Evolutionary conservation across 2,329 filamentous ascomycete genomes (phyloP), one percentile per base, ranked within the genome.

Genomic region (Aspergillus tubingensis): DNA sequence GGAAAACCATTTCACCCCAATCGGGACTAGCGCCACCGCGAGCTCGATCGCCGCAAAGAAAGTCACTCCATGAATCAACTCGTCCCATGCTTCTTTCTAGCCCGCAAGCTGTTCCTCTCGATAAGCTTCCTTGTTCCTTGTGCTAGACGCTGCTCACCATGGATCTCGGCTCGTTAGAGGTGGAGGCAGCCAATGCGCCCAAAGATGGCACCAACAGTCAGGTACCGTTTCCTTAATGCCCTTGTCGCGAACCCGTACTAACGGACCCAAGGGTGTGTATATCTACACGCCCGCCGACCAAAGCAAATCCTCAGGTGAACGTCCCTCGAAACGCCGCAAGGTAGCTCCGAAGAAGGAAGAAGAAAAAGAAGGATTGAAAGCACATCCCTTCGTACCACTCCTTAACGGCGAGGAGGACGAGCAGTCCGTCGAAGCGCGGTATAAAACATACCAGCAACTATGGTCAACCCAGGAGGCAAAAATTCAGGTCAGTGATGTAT

Each of bases 251-350:
- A 13, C 38, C 25, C 23, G 58, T 41, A 59, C 66, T 72, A 64
- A 74, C 50, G 48, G 55, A 43, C 60, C 27, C 51, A 70, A 89
- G 86, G 82, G 82, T 50, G 85, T 86, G 58, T 89, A 87, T 72
- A 76, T 89, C 64, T 89, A 88, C 73, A 80, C 83, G 61, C 83
- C 86, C 60, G 74, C 81, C 48, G 70, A 72, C 76, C 79, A 59
- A 72, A 76, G 61, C 54, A 76, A 72, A 61, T 15, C 62, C 43
- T 60, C 67, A 48, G 67, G 62, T 27, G 74, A 77, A 52, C 80
- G 83, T 41, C 83, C 86, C 27, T 70, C 81, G 38, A 90, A 90
- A 72, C 80, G 83, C 59, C 81, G 86, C 57, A 86, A 83, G 69
- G 77, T 85, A 7, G 79, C 80, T 0, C 81, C 79, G 57, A 78